Evolutionary conservation across 441 rosid genomes (phyloP), one percentile per base, ranked within the genome.

Genomic region (Manihot esculenta): DNA sequence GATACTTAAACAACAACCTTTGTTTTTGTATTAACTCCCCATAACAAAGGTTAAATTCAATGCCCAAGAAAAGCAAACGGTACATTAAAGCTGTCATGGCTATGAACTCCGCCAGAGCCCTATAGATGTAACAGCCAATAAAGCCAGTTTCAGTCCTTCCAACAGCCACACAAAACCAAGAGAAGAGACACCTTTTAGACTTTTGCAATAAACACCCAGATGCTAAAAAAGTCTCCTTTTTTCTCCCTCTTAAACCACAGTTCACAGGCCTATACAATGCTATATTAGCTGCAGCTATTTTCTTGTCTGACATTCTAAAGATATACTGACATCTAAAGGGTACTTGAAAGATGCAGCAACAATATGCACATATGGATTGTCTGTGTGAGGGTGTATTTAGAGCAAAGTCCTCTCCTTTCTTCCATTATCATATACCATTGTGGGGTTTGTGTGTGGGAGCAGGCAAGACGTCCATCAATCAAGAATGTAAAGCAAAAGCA

Each of bases 21-120:
- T 72, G 73, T 59, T 61, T 79, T 76, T 72, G 79, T 64, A 83
- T 62, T 81, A 77, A 80, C 82, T 78, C 77, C 83, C 78, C 76
- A 73, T 80, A 72, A 77, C 63, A 78, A 73, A 41, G 76, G 70
- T 53, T 68, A 76, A 62, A 79, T 71, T 53, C 79, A 71, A 77
- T 72, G 53, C 66, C 83, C 79, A 76, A 81, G 80, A 78, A 83
- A 77, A 23, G 50, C 65, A 35, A 60, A 55, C 13, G 77, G 78
- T 70, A 67, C 70, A 70, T 55, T 69, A 77, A 76, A 78, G 86
- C 85, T 85, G 86, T 74, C 80, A 71, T 23, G 26, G 71, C 80
- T 77, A 82, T 81, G 80, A 82, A 80, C 72, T 78, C 74, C 66
- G 70, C 68, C 74, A 76, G 68, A 51, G 72, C 45, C 14, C 74